phyloP scores from a whole-genome alignment of 768 basidiomycete species.

The Clavulina sp. region DNA sequence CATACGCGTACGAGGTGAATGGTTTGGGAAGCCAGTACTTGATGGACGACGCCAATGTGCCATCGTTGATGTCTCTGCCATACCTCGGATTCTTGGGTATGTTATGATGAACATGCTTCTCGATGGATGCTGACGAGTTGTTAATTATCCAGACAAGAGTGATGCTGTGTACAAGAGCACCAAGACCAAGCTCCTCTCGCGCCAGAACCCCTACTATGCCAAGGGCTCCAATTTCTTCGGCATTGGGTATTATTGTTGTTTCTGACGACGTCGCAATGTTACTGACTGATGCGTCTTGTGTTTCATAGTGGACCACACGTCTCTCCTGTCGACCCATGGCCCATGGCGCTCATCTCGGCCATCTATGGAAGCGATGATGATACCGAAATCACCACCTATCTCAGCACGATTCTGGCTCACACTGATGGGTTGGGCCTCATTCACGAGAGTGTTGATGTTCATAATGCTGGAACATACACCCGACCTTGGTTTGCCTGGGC shows the following conservation, averaged over 20 bases:
- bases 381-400: constrained; percentile 38
- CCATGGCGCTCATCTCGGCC: constrained; percentile 61
- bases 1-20: constrained; percentile 66
- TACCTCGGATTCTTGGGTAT: constrained; percentile 51
- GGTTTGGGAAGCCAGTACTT: constrained; percentile 56
- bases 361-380: constrained; percentile 64
- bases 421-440: constrained; percentile 60
- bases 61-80: constrained; percentile 64
- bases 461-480: constrained; percentile 38
- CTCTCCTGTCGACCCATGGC: constrained; percentile 61
- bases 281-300: constrained; percentile 2
- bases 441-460: constrained; percentile 56
- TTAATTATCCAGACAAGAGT: constrained; percentile 23
- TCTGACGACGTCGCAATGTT: background rate
- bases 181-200: constrained; percentile 40
- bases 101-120: background rate
- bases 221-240: constrained; percentile 48
- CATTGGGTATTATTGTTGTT: constrained; percentile 32
- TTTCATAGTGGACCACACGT: constrained; percentile 50
- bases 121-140: background rate
- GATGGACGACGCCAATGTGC: constrained; percentile 79
- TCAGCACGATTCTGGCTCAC: constrained; percentile 55
- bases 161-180: constrained; percentile 48
- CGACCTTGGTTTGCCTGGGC: constrained; percentile 58
- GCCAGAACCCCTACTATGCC: constrained; percentile 51